Evolutionary conservation across 371 early-diverging fungal genomes (phyloP), one percentile per base, ranked within the genome.

Genomic region (Circinella minor): DNA sequence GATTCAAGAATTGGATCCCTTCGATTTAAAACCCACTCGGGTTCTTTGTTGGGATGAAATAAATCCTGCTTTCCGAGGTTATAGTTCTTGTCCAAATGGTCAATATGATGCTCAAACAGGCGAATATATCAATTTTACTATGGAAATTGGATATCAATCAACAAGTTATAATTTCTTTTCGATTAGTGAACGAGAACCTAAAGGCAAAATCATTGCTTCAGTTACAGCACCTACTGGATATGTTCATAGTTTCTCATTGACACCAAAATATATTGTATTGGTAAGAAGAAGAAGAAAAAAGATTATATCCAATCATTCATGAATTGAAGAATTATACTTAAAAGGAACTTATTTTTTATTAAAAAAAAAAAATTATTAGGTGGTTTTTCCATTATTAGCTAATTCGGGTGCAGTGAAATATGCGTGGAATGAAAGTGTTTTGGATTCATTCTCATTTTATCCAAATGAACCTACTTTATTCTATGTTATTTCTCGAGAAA

Each of bases 1-100:
- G 77, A 79, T 94, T 61, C 90, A 91, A 68, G 91, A 90, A 67
- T 75, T 95, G 61, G 93, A 93, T 78, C 86, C 92, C 17, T 87
- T 86, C 66, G 93, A 91, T 61, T 74, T 95, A 68, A 86, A 86
- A n/a, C 92, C 93, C 15, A 77, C 83, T 11, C 89, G 89, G 15
- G 79, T 89, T 5, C 78, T 89, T 38, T 83, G 87, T 18, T 89
- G 90, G 85, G 78, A 84, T 38, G 86, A 88, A 70, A 80, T 93
- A 63, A 92, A 94, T 74, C 83, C 91, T 8, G 80, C 74, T 15
- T 91, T 94, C 75, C 86, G 82, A 72, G 94, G 94, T 7, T 80
- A 85, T 63, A 86, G 87, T 61, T 85, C 93, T 18, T 86, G 88
- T 61, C 90, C 93, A 11, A 92, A 92, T 70, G 84, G 89, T 38